Evolutionary conservation across 108 stramenopile genomes (phyloP).

Genomic region (Cyclotella cryptica): DNA sequence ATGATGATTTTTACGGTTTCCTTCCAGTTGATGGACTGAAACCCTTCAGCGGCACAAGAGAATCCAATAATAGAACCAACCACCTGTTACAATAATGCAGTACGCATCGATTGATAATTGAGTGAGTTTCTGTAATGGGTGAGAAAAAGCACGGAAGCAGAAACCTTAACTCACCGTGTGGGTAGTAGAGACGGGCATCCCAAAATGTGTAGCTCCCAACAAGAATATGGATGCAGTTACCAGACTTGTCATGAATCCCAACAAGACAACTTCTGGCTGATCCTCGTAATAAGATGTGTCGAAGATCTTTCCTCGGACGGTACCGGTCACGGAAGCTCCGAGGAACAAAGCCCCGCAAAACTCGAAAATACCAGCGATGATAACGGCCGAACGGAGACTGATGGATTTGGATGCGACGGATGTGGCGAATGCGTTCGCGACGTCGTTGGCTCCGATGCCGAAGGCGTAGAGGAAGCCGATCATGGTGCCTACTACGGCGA

Average conservation of each 20-base stretch:
- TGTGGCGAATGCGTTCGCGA: slow-evolving; percentile 83
- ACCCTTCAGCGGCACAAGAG: slow-evolving; percentile 55
- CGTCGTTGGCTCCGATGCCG: slow-evolving; percentile 82
- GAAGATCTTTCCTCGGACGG: slow-evolving; percentile 67
- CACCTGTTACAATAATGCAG: slow-evolving; percentile 7
- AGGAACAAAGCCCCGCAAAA: slow-evolving; percentile 67
- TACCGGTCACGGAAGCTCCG: slow-evolving; percentile 68
- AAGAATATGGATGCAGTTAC: slow-evolving; percentile 66
- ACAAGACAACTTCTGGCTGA: slow-evolving; percentile 61
- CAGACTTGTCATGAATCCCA: slow-evolving; percentile 67
- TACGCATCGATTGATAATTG: not conserved
- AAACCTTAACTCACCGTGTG: slow-evolving; percentile 33
- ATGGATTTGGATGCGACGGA: slow-evolving; percentile 76
- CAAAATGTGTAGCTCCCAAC: no score
- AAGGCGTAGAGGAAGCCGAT: slow-evolving; percentile 56
- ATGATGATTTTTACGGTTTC: slow-evolving; percentile 46
- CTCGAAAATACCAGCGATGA: slow-evolving; percentile 72
- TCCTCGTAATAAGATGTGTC: slow-evolving; percentile 55
- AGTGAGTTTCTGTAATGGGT: not conserved
- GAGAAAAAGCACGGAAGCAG: not conserved
- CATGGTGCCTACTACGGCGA: slow-evolving; percentile 53
- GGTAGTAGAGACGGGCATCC: slow-evolving; percentile 80
- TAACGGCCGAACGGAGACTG: slow-evolving; percentile 69
- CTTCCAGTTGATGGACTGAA: slow-evolving; percentile 55
- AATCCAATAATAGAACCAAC: slow-evolving; percentile 76